Evolutionary conservation across 768 basidiomycete genomes (phyloP).

Genomic region (Tephrocybe sp.): DNA sequence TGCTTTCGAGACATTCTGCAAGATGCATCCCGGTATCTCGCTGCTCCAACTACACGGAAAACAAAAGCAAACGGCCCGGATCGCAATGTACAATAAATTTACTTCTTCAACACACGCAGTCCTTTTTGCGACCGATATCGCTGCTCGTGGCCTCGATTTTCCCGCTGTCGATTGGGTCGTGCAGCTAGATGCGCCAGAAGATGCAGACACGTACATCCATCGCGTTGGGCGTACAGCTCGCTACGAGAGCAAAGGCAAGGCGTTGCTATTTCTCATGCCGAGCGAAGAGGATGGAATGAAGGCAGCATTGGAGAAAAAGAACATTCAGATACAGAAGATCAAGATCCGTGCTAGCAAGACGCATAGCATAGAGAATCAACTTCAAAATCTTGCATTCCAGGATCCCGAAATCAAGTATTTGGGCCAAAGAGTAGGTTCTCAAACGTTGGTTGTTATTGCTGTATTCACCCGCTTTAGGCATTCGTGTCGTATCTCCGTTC

Average conservation of each 20-base stretch:
- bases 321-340: constrained; percentile 72
- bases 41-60: constrained; percentile 96
- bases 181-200: constrained; percentile 95
- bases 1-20: constrained; percentile 92
- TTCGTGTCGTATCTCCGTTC: constrained; percentile 96
- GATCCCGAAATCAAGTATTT: constrained; percentile 97
- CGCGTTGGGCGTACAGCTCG: constrained; percentile 94
- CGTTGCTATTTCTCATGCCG: constrained; percentile 78
- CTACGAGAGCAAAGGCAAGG: constrained; percentile 89
- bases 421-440: constrained; percentile 75
- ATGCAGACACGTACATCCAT: constrained; percentile 97
- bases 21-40: constrained; percentile 91
- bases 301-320: constrained; percentile 67
- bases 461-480: constrained; percentile 50
- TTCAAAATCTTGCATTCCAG: constrained; percentile 92
- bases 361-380: constrained; percentile 77
- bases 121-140: constrained; percentile 94
- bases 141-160: constrained; percentile 95
- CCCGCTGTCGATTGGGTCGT: constrained; percentile 97
- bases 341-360: constrained; percentile 90
- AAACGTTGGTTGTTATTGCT: not conserved
- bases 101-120: constrained; percentile 79
- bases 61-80: constrained; percentile 89
- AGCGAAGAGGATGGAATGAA: constrained; percentile 94
- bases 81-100: constrained; percentile 84